Evolutionary conservation across 768 basidiomycete genomes (phyloP).

Genomic region (Gloeostereum incarnatum): DNA sequence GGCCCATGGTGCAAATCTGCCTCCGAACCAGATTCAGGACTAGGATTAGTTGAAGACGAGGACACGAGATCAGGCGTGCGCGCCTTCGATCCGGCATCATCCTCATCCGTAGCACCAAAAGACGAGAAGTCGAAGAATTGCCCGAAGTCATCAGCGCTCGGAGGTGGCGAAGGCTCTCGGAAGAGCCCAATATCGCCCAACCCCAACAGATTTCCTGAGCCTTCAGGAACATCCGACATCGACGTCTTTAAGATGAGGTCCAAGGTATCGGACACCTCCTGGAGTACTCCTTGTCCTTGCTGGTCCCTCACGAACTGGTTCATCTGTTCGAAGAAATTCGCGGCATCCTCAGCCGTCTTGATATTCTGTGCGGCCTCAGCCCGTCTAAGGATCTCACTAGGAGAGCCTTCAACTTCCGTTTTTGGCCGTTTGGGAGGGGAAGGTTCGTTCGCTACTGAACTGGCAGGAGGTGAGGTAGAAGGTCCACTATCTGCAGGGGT

Average conservation of each 20-base stretch:
- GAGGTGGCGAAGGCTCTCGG: conserved; percentile 17
- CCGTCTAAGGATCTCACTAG: conserved; percentile 39
- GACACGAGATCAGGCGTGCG: conserved; percentile 65
- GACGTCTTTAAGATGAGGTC: conserved; percentile 56
- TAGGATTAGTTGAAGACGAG: conserved; percentile 66
- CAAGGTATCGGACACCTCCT: conserved; percentile 50
- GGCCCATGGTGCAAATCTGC: conserved; percentile 39
- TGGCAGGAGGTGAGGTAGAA: conserved; percentile 15
- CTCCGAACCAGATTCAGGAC: conserved; percentile 68
- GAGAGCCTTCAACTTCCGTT: conserved; percentile 60
- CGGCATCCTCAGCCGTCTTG: conserved; percentile 61
- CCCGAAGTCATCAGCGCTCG: conserved; percentile 36
- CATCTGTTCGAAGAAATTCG: conserved; percentile 53
- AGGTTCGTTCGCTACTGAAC: conserved; percentile 32
- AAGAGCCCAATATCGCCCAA: conserved; percentile 19
- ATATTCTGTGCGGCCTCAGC: conserved; percentile 34
- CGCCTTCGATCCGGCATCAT: conserved; percentile 52
- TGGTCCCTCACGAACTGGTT: conserved; percentile 48
- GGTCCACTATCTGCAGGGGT: conserved; percentile 14
- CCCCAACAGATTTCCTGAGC: conserved; percentile 22
- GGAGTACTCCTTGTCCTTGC: conserved; percentile 33
- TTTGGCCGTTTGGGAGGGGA: conserved; percentile 68
- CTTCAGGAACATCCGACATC: conserved; percentile 29
- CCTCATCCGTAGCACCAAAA: conserved; percentile 48
- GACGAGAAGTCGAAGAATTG: conserved; percentile 66